Evolutionary conservation across 2,329 filamentous ascomycete species (phyloP).

Genomic region (Orbilia javanica): DNA sequence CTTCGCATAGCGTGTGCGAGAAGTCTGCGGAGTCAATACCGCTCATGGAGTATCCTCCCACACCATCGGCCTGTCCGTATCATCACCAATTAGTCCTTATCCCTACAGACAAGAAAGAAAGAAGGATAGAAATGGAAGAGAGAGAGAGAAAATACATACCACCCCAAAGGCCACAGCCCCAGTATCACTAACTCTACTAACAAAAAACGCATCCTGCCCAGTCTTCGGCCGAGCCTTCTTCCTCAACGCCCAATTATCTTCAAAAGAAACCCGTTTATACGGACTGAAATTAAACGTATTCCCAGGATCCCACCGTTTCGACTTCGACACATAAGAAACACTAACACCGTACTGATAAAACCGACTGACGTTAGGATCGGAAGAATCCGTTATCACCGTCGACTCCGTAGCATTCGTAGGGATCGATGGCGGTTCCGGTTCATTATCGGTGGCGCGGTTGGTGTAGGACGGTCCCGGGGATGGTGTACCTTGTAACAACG

Average conservation of each 20-base stretch:
- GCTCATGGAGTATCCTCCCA: constrained; percentile 93
- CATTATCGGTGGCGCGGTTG: constrained; percentile 45
- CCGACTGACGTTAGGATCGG: constrained; percentile 37
- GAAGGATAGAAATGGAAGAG: neutral
- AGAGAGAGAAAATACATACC: constrained; percentile 54
- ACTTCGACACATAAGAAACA: constrained; percentile 81
- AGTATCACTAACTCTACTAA: constrained; percentile 79
- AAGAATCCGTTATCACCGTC: constrained; percentile 31
- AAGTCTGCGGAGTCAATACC: constrained; percentile 96
- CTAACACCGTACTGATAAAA: constrained; percentile 73
- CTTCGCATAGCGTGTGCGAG: constrained; percentile 90
- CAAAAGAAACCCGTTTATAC: constrained; percentile 72
- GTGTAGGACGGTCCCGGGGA: constrained; percentile 52
- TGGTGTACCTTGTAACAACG: constrained; percentile 39
- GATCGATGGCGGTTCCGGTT: constrained; percentile 21
- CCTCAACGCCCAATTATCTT: constrained; percentile 66
- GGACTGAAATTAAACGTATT: constrained; percentile 79
- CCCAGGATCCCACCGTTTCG: constrained; percentile 75
- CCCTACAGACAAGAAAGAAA: neutral
- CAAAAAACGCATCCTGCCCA: constrained; percentile 97
- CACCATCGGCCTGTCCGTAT: constrained; percentile 77
- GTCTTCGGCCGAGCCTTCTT: constrained; percentile 78
- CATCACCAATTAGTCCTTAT: neutral
- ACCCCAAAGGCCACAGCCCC: constrained; percentile 85
- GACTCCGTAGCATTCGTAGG: constrained; percentile 30